Evolutionary conservation across 2,329 filamentous ascomycete genomes (phyloP).

Genomic region (Sphaerulina vaccinii): DNA sequence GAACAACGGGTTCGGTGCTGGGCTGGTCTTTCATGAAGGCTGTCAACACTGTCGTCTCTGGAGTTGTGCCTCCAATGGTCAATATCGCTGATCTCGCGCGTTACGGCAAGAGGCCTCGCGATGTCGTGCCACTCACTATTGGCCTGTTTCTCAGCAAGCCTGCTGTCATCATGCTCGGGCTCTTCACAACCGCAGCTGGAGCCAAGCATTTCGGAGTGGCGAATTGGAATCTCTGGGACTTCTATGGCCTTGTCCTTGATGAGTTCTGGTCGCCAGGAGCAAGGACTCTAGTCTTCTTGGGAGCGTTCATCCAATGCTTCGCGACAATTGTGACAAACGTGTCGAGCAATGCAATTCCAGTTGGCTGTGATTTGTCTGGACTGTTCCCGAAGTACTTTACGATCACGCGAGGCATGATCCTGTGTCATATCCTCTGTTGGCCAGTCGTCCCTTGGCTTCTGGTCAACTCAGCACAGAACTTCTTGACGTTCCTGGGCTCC

Average conservation of each 20-base stretch:
- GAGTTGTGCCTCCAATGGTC: slow-evolving; percentile 34
- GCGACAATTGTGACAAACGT: slow-evolving; percentile 48
- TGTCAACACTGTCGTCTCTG: slow-evolving; percentile 43
- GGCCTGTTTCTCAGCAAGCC: slow-evolving; percentile 42
- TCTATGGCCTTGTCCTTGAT: slow-evolving; percentile 43
- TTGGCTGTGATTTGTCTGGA: slow-evolving; percentile 44
- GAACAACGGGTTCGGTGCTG: slow-evolving; percentile 22
- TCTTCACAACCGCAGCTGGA: slow-evolving; percentile 42
- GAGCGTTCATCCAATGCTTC: slow-evolving; percentile 38
- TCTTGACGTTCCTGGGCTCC: slow-evolving; percentile 45
- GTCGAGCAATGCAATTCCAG: slow-evolving; percentile 43
- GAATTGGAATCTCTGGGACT: slow-evolving; percentile 49
- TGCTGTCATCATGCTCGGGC: slow-evolving; percentile 44
- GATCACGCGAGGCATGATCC: slow-evolving; percentile 45
- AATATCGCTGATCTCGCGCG: slow-evolving; percentile 47
- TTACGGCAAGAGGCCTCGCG: slow-evolving; percentile 37
- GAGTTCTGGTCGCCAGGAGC: slow-evolving; percentile 41
- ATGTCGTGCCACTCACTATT: slow-evolving; percentile 36
- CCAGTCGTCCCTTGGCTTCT: slow-evolving; percentile 46
- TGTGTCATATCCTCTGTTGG: slow-evolving; percentile 41
- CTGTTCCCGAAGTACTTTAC: slow-evolving; percentile 46
- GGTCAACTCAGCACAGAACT: slow-evolving; percentile 41
- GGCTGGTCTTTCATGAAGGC: slow-evolving; percentile 44
- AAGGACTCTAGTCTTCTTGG: slow-evolving; percentile 44
- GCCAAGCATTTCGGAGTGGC: slow-evolving; percentile 37